Conservation (phyloP, 257 asterid genomes). For the Agastache rugosa region DNA sequence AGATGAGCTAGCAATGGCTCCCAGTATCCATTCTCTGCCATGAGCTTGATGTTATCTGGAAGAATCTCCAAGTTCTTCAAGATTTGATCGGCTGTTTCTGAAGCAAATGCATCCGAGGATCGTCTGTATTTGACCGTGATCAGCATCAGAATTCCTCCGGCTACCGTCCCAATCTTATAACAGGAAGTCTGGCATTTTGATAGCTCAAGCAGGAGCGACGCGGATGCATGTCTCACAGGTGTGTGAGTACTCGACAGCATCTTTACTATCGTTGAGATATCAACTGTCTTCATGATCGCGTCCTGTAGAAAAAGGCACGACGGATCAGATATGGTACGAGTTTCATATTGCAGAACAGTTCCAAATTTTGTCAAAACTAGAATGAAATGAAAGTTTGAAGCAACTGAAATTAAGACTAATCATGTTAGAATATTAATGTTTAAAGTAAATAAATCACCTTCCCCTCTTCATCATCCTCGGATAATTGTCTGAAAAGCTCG, state of each 20-base stretch:
- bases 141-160: conserved; percentile 81
- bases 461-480: conserved; percentile 71
- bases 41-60: conserved; percentile 68
- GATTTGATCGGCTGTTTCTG: conserved; percentile 63
- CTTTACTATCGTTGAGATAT: conserved; percentile 53
- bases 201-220: conserved; percentile 60
- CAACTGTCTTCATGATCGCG: conserved; percentile 50
- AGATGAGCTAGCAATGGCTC: conserved; percentile 72
- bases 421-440: not conserved
- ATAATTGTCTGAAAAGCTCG: conserved; percentile 57
- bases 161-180: conserved; percentile 49
- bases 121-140: conserved; percentile 63
- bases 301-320: conserved; percentile 49
- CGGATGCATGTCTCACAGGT: conserved; percentile 69
- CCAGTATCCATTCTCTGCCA: conserved; percentile 87
- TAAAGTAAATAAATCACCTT: conserved; percentile 43
- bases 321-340: not conserved
- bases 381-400: conserved; percentile 16
- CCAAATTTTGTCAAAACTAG: conserved; percentile 1
- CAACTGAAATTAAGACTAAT: not conserved
- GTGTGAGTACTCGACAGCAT: conserved; percentile 66
- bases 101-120: conserved; percentile 52
- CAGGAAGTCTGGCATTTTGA: conserved; percentile 52
- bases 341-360: not conserved
- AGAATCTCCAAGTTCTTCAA: conserved; percentile 69